Evolutionary conservation across 2,329 filamentous ascomycete genomes (phyloP).

Genomic region (Aureobasidium sp.): DNA sequence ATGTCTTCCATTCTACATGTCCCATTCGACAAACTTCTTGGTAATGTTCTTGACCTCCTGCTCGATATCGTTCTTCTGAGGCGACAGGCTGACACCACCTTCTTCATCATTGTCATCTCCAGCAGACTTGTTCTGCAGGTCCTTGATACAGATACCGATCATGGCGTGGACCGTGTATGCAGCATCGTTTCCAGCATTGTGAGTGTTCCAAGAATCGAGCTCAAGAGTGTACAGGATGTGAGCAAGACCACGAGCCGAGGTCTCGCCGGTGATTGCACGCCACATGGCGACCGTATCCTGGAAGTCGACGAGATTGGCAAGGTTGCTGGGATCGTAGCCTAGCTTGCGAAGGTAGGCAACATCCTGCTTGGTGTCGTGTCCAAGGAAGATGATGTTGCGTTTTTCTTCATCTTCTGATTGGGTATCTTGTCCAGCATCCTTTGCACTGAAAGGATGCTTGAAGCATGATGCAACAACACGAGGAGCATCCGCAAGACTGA

Average conservation of each 20-base stretch:
- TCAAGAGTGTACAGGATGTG: conserved; percentile 58
- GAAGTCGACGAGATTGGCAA: conserved; percentile 53
- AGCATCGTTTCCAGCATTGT: conserved; percentile 35
- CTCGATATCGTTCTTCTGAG: background rate
- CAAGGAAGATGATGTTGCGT: conserved; percentile 68
- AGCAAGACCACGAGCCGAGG: conserved; percentile 50
- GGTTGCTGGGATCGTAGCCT: conserved; percentile 53
- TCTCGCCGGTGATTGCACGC: conserved; percentile 52
- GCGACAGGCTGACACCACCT: conserved; percentile 2
- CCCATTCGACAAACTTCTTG: conserved; percentile 5
- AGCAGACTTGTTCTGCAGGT: conserved; percentile 26
- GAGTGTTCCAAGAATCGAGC: conserved; percentile 46
- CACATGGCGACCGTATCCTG: conserved; percentile 70
- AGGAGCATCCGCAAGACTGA: conserved; percentile 41
- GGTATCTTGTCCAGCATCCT: background rate
- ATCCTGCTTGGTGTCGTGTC: conserved; percentile 65
- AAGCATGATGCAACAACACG: conserved; percentile 49
- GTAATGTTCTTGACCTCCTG: background rate
- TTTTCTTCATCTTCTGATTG: conserved; percentile 18
- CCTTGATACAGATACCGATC: conserved; percentile 52
- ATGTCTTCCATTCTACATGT: background rate
- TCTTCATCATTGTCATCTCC: background rate
- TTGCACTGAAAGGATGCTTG: conserved; percentile 39
- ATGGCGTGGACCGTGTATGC: conserved; percentile 61
- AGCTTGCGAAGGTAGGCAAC: conserved; percentile 59